A percentile compares a stretch with the other conserved stretches of the same genome.
These are phyloP conservation scores for Candida mattraensis DNA, from an alignment of 805 yeast genomes.

Conservation along the genomic window DNA sequence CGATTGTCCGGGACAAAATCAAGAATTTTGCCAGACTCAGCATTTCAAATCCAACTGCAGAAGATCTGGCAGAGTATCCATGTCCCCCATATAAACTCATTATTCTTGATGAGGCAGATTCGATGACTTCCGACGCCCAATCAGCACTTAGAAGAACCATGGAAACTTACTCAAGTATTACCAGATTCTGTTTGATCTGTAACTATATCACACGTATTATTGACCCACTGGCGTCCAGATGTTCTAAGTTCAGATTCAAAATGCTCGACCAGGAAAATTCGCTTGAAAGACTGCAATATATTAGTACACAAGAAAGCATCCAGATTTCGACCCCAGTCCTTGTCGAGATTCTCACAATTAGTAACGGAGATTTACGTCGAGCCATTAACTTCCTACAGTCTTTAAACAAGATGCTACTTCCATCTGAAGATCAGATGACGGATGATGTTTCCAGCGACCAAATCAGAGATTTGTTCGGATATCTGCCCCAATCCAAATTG, in stretches of 20 bases:
- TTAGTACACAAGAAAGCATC: slow-evolving; percentile 50
- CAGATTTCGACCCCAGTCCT: slow-evolving; percentile 53
- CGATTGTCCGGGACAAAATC: slow-evolving; percentile 81
- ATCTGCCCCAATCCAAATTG: slow-evolving; percentile 26
- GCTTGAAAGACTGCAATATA: slow-evolving; percentile 59
- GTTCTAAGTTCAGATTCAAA: slow-evolving; percentile 91
- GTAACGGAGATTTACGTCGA: slow-evolving; percentile 89
- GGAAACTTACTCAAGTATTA: slow-evolving; percentile 86
- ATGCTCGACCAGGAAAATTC: slow-evolving; percentile 74
- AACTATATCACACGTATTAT: slow-evolving; percentile 95
- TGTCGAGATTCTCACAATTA: slow-evolving; percentile 62
- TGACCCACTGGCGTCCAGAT: slow-evolving; percentile 94
- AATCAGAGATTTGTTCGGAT: slow-evolving; percentile 35
- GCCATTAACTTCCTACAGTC: slow-evolving; percentile 91
- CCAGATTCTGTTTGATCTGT: slow-evolving; percentile 93
- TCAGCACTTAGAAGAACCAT: slow-evolving; percentile 91
- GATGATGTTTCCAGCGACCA: slow-evolving; percentile 18
- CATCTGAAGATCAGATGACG: slow-evolving; percentile 29
- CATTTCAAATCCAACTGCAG: slow-evolving; percentile 74
- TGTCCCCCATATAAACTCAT: slow-evolving; percentile 96
- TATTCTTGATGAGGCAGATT: slow-evolving; percentile 93
- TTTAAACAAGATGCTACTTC: slow-evolving; percentile 56
- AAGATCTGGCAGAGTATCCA: slow-evolving; percentile 73
- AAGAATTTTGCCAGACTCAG: slow-evolving; percentile 84
- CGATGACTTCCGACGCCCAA: slow-evolving; percentile 97